Evolutionary conservation across 768 basidiomycete genomes (phyloP).

Genomic region (Kwoniella newhampshirensis): DNA sequence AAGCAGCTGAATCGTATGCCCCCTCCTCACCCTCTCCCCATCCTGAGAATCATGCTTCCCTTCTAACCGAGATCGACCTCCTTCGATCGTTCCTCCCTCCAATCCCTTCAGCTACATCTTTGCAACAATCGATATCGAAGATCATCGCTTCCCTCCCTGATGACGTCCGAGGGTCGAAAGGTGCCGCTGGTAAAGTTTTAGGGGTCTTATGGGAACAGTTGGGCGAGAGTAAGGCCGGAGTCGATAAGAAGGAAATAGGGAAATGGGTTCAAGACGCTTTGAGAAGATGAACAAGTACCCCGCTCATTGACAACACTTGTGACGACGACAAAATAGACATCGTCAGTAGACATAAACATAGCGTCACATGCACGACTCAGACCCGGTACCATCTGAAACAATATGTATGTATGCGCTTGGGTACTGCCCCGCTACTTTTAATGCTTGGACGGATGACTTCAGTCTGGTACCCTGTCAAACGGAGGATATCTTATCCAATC

Average conservation of each 20-base stretch:
- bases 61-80: conserved; percentile 43
- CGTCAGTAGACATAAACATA: too few species aligned
- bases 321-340: too few species aligned
- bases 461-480: too few species aligned
- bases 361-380: too few species aligned
- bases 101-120: conserved; percentile 28
- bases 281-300: conserved; percentile 42
- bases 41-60: conserved; percentile 38
- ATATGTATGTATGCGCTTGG: too few species aligned
- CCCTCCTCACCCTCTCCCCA: conserved; percentile 40
- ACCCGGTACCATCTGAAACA: not conserved
- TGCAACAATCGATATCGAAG: conserved; percentile 27
- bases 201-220: conserved; percentile 44
- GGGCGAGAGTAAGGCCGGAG: conserved; percentile 36
- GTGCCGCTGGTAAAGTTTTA: conserved; percentile 46
- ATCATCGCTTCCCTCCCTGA: conserved; percentile 33
- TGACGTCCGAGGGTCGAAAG: conserved; percentile 33
- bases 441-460: too few species aligned
- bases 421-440: too few species aligned
- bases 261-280: conserved; percentile 46
- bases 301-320: too few species aligned
- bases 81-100: conserved; percentile 43
- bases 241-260: conserved; percentile 50
- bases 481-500: too few species aligned
- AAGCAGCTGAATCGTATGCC: conserved; percentile 48